Base-by-base conservation (phyloP, 2,329 filamentous ascomycete genomes). In the Curvularia eragrostidis region DNA sequence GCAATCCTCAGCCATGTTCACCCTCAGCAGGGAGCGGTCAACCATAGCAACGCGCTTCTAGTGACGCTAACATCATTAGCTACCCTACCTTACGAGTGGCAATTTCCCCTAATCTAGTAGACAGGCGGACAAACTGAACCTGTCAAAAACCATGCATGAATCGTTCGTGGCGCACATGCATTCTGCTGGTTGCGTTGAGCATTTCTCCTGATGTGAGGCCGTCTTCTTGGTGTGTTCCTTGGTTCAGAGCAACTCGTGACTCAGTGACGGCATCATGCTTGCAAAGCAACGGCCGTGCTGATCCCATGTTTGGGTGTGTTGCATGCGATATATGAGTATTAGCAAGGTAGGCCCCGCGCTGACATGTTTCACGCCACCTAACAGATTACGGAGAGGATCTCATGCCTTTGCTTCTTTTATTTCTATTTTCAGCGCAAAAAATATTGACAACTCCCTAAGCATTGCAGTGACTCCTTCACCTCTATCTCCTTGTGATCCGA, bases 51-150 rank as follows among this genome's bases (percentile, higher is more conserved):
- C 42, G 54, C 34, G 15, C 54, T 34, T 30, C 41, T 46, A 4
- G 52, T 55, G 41, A 53, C 50, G 53, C 51, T 52, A 51, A 50
- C 15, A 36, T 39, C 32, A 49, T 52, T 46, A 48, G 47, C 52
- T 47, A 47, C 19, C 19, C 38, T n/a, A 36, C n/a, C 21, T 34
- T 21, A 52, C 51, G 26, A 53, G 26, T 50, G 48, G 42, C 43
- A 61, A 64, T 62, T 51, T 63, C 61, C 59, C 61, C 56, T 44
- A 28, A 48, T 48, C 46, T 53, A 54, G 49, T 41, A 52, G 34
- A 48, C 26, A 42, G 49, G 30, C 56, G 46, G 47, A 52, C 38
- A 21, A 38, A 48, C 15, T 44, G 41, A 53, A 52, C 44, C 49
- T 61, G 62, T 47, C 53, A 57, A 50, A 59, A 36, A 32, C n/a